phyloP scores from a whole-genome alignment of 257 asterid genomes.

The Gardenia jasminoides region DNA sequence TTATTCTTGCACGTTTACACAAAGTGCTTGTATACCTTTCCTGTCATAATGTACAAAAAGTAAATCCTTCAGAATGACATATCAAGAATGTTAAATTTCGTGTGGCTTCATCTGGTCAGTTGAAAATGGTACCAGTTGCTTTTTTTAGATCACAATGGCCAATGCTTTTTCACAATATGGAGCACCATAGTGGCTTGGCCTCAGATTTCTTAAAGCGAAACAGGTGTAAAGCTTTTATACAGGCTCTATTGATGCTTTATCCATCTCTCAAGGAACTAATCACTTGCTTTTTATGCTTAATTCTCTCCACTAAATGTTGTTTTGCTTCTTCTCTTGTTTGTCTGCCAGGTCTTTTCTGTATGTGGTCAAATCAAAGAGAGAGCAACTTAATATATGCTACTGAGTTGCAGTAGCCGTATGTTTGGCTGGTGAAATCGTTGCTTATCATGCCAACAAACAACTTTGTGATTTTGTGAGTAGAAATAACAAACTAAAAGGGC shows the following conservation, averaged over 20 bases:
- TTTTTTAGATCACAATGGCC: no score
- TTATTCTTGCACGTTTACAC: no score
- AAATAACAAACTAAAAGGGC: slow-evolving; percentile 45
- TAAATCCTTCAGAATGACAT: no score
- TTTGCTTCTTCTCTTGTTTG: neutral
- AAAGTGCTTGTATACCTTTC: no score
- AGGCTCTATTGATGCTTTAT: neutral
- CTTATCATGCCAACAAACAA: slow-evolving; percentile 80
- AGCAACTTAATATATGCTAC: slow-evolving; percentile 56
- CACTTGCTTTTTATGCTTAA: neutral
- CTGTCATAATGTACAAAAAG: neutral
- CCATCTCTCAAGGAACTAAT: neutral
- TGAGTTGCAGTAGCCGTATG: slow-evolving; percentile 49
- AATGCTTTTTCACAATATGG: neutral
- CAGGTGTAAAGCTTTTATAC: neutral
- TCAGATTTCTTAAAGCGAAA: neutral
- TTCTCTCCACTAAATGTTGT: neutral
- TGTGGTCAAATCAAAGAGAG: slow-evolving; percentile 50
- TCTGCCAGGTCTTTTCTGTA: slow-evolving; percentile 68
- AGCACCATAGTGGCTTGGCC: no score
- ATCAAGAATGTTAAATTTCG: neutral
- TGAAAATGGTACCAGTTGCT: neutral
- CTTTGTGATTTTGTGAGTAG: slow-evolving; percentile 59
- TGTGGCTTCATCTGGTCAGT: neutral
- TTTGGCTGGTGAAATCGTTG: slow-evolving; percentile 55